Evolutionary conservation across 331 rosid genomes (phyloP).

Genomic region (Malus hybrid): DNA sequence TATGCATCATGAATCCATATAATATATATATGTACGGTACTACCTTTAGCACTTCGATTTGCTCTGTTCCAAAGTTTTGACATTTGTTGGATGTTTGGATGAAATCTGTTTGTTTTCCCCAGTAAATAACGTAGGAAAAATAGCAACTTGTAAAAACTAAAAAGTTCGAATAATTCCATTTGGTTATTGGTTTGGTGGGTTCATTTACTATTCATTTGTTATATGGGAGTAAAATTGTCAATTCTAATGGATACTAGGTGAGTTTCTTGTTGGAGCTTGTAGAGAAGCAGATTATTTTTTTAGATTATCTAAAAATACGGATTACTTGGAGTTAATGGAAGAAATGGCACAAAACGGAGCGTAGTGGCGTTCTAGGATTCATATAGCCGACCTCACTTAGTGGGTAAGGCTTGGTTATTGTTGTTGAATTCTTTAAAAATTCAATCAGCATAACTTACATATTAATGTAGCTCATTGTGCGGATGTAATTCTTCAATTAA

Average conservation of each 20-base stretch:
- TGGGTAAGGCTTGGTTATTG: too few species aligned
- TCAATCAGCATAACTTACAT: neutral
- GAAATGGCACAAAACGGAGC: too few species aligned
- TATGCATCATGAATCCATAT: neutral
- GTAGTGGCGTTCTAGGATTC: too few species aligned
- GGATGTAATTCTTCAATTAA: neutral
- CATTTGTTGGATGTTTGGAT: neutral
- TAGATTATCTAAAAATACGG: neutral
- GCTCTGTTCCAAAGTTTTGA: neutral
- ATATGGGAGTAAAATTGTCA: neutral
- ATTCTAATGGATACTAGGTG: neutral
- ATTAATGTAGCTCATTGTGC: neutral
- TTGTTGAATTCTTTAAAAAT: neutral
- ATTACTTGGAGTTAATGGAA: too few species aligned
- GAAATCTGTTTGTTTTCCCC: neutral
- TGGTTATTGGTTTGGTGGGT: neutral
- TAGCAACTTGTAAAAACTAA: too few species aligned
- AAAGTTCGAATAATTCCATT: too few species aligned
- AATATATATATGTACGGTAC: neutral
- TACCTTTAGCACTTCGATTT: neutral
- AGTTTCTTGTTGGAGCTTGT: conserved; percentile 2
- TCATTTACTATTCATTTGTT: neutral
- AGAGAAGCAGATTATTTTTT: neutral
- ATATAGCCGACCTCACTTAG: too few species aligned
- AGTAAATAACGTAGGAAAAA: neutral